These are phyloP conservation scores for Solanum chmielewskii DNA, from an alignment of 257 asterid genomes.

Conservation along the genomic window DNA sequence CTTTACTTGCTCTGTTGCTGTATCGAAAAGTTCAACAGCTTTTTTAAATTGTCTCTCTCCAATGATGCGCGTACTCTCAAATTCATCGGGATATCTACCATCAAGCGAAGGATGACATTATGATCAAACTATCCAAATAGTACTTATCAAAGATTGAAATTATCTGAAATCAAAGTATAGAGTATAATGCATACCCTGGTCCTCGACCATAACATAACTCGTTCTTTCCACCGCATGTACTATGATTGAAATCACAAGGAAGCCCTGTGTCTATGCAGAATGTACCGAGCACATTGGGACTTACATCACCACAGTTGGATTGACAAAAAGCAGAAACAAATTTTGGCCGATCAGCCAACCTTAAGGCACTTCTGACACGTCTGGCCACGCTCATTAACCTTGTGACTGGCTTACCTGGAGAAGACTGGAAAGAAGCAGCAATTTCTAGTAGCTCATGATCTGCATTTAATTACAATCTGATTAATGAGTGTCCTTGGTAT, in stretches of 20 bases:
- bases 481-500: not conserved
- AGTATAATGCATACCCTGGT: slow-evolving; percentile 61
- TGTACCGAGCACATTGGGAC: slow-evolving; percentile 98
- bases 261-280: slow-evolving; percentile 90
- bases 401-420: slow-evolving; percentile 61
- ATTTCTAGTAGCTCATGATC: slow-evolving; percentile 79
- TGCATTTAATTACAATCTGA: slow-evolving; percentile 21
- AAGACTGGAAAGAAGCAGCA: slow-evolving; percentile 73
- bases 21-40: slow-evolving; percentile 68
- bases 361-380: slow-evolving; percentile 83
- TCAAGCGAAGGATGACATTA: slow-evolving; percentile 14
- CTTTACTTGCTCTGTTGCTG: slow-evolving; percentile 59
- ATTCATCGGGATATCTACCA: slow-evolving; percentile 82
- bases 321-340: slow-evolving; percentile 98
- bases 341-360: slow-evolving; percentile 61
- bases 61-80: slow-evolving; percentile 87
- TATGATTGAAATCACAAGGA: slow-evolving; percentile 95
- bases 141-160: not conserved
- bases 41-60: slow-evolving; percentile 86
- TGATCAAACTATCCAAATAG: not conserved
- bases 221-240: slow-evolving; percentile 96
- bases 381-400: slow-evolving; percentile 54
- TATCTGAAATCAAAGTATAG: not conserved
- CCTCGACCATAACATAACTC: slow-evolving; percentile 96
- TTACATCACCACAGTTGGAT: slow-evolving; percentile 95